Evolutionary conservation across 2,329 filamentous ascomycete species (phyloP).

Genomic region (Aspergillus quadrilineatus): DNA sequence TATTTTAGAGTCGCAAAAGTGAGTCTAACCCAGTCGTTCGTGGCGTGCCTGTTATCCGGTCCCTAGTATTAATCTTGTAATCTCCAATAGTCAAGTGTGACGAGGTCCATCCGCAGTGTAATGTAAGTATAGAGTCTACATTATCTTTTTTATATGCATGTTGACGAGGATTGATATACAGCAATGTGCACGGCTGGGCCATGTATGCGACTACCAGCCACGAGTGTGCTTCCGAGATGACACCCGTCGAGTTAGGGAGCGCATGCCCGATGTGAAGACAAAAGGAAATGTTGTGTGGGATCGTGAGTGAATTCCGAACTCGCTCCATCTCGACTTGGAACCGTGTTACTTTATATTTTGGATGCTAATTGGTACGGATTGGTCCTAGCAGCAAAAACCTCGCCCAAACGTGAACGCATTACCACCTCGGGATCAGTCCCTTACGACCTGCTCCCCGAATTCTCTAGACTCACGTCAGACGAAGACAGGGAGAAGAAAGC

Average conservation of each 20-base stretch:
- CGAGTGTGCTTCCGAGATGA: slow-evolving; percentile 57
- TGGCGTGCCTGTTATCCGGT: neutral
- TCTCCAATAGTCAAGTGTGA: slow-evolving; percentile 54
- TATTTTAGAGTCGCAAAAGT: slow-evolving; percentile 44
- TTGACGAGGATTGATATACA: slow-evolving; percentile 24
- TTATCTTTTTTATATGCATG: neutral
- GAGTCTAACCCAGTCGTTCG: slow-evolving; percentile 14
- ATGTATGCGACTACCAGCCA: slow-evolving; percentile 59
- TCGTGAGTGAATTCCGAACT: too few relatives aligned
- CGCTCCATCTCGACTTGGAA: neutral
- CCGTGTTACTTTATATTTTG: slow-evolving; percentile 36
- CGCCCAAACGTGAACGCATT: slow-evolving; percentile 26
- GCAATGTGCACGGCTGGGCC: slow-evolving; percentile 57
- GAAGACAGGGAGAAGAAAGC: slow-evolving; percentile 61
- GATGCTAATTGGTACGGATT: slow-evolving; percentile 16
- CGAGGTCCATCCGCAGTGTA: slow-evolving; percentile 55
- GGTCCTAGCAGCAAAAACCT: slow-evolving; percentile 29
- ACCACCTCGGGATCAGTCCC: slow-evolving; percentile 29
- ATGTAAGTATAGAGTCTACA: slow-evolving; percentile 37
- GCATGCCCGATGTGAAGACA: slow-evolving; percentile 53
- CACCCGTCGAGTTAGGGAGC: slow-evolving; percentile 51
- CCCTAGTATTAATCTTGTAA: neutral
- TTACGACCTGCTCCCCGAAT: slow-evolving; percentile 54
- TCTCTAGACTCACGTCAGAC: slow-evolving; percentile 54
- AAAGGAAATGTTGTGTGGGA: slow-evolving; percentile 58